A percentile compares a stretch with the other conserved stretches of the same genome.
phyloP scores from a whole-genome alignment of 352 stramenopile genomes.

The Globisporangium polare region DNA sequence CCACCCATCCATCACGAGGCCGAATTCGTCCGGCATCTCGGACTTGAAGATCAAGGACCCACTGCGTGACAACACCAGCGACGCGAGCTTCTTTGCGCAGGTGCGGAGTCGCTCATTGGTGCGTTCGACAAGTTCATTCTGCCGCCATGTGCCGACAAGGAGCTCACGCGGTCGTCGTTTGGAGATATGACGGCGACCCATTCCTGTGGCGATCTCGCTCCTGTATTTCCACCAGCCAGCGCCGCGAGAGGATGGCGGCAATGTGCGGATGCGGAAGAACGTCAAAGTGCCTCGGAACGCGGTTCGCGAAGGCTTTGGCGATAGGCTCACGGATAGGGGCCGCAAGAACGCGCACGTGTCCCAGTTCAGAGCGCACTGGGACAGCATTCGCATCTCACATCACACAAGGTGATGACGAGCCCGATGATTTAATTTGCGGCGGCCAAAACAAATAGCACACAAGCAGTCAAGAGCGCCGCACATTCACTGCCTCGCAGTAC shows the following conservation, averaged over 20 bases:
- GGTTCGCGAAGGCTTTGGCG: not conserved
- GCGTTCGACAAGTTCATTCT: conserved; percentile 7
- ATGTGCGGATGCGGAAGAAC: not conserved
- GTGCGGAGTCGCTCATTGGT: not conserved
- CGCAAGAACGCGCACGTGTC: not conserved
- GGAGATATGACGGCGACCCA: conserved; percentile 1
- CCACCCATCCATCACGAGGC: no score
- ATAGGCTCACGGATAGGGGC: not conserved
- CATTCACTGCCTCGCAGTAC: no score
- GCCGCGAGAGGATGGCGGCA: not conserved
- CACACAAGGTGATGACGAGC: not conserved
- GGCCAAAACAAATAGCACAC: no score
- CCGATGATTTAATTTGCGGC: no score
- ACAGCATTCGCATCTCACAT: conserved; percentile 3
- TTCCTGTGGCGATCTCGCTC: conserved; percentile 6
- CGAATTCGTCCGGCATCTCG: no score
- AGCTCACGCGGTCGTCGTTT: not conserved
- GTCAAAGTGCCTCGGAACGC: conserved; percentile 1
- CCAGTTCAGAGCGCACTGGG: conserved; percentile 7
- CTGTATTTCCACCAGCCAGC: not conserved
- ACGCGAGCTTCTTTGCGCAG: not conserved
- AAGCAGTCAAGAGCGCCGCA: no score
- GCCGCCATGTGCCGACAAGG: not conserved
- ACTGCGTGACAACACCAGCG: not conserved
- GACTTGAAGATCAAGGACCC: conserved; percentile 1